Base-by-base conservation (phyloP, 148 eudicot species). In the Cornus kousa region DNA sequence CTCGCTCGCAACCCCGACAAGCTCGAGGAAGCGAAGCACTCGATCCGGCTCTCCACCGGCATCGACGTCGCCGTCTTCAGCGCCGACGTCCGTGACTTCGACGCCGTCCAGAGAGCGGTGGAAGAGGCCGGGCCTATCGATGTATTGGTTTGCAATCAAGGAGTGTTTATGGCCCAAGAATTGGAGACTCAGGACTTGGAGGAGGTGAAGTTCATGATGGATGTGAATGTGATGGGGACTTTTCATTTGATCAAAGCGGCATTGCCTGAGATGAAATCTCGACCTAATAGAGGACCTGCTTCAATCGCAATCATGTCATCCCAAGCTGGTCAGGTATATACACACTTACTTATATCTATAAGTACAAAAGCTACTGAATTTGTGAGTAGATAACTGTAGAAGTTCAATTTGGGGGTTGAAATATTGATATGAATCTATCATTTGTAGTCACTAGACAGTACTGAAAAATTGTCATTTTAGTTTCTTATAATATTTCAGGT, bases 131-230 rank as follows among this genome's bases (percentile, higher is more conserved):
- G 88, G 19, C 80, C 85, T 0, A 88, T 97, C 22, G 99, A 97
- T 66, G 87, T 97, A 17, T 70, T 97, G 82, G 89, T 97, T 3
- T 92, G 98, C 75, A 94, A 94, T 78, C 97, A 94, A 23, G 99
- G 99, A 1, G 92, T 94, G 68, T 91, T 90, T 74, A 70, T 77
- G 46, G 86, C 98, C 3, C 80, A 77, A 59, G 94, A 91, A 64
- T 19, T 94, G 75, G 92, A 84, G 71, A 74, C 31, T 28, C 89
- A 90, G 88, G 78, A 83, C 0, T 22, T 94, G 81, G 89, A 90
- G 74, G 95, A 92, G 80, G 72, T 91, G 17, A 91, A 80, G 82
- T 86, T 86, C 43, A 94, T 92, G 95, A 81, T 94, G 77, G 98
- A 94, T 86, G 89, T 92, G 64, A 94, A 94, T 86, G 77, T 92